Conservation (phyloP, 306 rosid genomes). For the Cucurbita moschata region DNA sequence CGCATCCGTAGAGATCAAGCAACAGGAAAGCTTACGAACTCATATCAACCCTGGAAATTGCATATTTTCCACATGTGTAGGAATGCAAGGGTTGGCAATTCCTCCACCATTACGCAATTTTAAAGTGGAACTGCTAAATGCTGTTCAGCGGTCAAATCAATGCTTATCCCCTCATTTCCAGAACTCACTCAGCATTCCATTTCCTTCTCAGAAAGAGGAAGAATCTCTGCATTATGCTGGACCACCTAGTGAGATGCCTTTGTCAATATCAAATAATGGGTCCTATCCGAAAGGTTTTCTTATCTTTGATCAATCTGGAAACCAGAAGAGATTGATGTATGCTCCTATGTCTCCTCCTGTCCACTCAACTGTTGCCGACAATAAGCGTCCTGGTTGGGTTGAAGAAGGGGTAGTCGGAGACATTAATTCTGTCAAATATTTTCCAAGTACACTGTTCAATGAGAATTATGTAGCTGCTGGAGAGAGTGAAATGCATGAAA, state of each 20-base stretch:
- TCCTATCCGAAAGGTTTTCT: slow-evolving; percentile 46
- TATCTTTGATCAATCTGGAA: slow-evolving; percentile 52
- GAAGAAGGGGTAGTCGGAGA: slow-evolving; percentile 8
- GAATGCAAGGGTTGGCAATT: slow-evolving; percentile 25
- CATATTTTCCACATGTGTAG: slow-evolving; percentile 18
- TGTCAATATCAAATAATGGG: slow-evolving; percentile 23
- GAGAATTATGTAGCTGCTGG: slow-evolving; percentile 26
- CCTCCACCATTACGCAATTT: slow-evolving; percentile 25
- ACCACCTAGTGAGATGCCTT: slow-evolving; percentile 9
- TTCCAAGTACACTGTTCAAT: slow-evolving; percentile 16
- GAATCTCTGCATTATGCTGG: slow-evolving; percentile 5
- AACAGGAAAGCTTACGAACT: slow-evolving; percentile 20
- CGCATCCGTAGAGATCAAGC: slow-evolving; percentile 19
- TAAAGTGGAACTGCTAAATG: slow-evolving; percentile 23
- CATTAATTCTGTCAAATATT: slow-evolving; percentile 17
- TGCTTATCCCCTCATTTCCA: slow-evolving; percentile 12
- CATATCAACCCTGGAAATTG: slow-evolving; percentile 13
- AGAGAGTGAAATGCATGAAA: slow-evolving; percentile 75
- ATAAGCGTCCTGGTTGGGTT: slow-evolving; percentile 10
- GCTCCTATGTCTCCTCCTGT: slow-evolving; percentile 26
- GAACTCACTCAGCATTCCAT: slow-evolving; percentile 16
- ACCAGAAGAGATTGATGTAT: slow-evolving; percentile 47
- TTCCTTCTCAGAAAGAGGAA: slow-evolving; percentile 14
- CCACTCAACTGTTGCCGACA: slow-evolving; percentile 6
- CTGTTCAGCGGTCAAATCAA: slow-evolving; percentile 24